phyloP scores from a whole-genome alignment of 257 asterid genomes.

The Gynochthodes officinalis region DNA sequence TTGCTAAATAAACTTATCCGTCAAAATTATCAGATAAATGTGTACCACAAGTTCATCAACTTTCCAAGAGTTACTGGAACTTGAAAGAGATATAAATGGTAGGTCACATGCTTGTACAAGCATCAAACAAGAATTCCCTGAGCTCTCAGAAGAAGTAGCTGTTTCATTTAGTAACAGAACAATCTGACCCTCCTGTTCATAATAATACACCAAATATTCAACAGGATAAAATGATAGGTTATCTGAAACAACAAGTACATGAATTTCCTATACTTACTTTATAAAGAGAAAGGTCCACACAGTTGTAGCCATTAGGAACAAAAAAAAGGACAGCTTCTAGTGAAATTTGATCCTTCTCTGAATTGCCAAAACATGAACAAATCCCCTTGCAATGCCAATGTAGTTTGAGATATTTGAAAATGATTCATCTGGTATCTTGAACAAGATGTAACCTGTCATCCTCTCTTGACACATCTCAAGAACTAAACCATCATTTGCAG shows the following conservation, averaged over 20 bases:
- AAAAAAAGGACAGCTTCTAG: conserved; percentile 60
- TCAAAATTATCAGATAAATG: not conserved
- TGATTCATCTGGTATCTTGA: conserved; percentile 70
- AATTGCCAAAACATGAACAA: conserved; percentile 42
- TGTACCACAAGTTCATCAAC: conserved; percentile 63
- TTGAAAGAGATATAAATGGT: conserved; percentile 66
- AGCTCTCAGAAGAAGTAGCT: conserved; percentile 53
- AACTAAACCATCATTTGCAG: conserved; percentile 28
- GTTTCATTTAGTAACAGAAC: conserved; percentile 64
- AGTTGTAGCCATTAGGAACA: conserved; percentile 73
- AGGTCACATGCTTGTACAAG: conserved; percentile 60
- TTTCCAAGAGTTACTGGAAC: conserved; percentile 51
- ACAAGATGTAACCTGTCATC: conserved; percentile 60
- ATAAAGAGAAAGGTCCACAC: conserved; percentile 79
- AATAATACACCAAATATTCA: conserved; percentile 21
- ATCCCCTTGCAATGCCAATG: conserved; percentile 71
- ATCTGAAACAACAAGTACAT: conserved; percentile 17
- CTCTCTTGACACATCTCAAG: conserved; percentile 34
- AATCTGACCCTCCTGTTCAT: conserved; percentile 78
- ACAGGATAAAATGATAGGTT: conserved; percentile 21
- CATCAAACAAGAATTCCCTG: conserved; percentile 81
- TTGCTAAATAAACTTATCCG: not conserved
- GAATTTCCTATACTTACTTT: conserved; percentile 43
- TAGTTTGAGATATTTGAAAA: conserved; percentile 57
- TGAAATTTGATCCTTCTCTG: conserved; percentile 37